Conservation (phyloP, 805 yeast genomes). For the Kodamaea restingae region DNA sequence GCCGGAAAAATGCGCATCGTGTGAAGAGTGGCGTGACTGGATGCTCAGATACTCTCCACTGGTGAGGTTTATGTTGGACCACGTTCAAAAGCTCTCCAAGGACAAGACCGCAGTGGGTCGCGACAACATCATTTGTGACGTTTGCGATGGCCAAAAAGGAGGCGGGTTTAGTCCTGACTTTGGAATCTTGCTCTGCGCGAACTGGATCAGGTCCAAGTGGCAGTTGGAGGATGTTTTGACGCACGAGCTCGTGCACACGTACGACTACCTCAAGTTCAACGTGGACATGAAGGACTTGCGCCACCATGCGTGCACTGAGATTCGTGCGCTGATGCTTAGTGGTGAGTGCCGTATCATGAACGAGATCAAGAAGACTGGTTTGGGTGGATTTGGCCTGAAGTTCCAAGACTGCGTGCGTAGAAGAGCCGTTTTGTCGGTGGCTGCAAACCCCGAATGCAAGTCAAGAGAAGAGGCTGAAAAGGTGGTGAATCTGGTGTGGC, state of each 20-base stretch:
- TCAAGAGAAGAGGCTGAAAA: slow-evolving; percentile 68
- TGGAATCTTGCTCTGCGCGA: slow-evolving; percentile 85
- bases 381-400: slow-evolving; percentile 62
- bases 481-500: slow-evolving; percentile 85
- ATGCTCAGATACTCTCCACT: slow-evolving; percentile 76
- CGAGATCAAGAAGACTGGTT: slow-evolving; percentile 61
- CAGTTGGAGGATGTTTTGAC: slow-evolving; percentile 88
- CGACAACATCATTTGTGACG: slow-evolving; percentile 66
- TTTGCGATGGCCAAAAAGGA: slow-evolving; percentile 74
- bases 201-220: slow-evolving; percentile 67
- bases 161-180: slow-evolving; percentile 93
- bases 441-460: slow-evolving; percentile 80
- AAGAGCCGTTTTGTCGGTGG: slow-evolving; percentile 80
- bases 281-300: slow-evolving; percentile 80
- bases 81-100: slow-evolving; percentile 60
- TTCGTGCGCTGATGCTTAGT: slow-evolving; percentile 85
- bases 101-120: slow-evolving; percentile 40
- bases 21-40: slow-evolving; percentile 79
- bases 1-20: slow-evolving; percentile 56
- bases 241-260: slow-evolving; percentile 91
- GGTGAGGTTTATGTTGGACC: slow-evolving; percentile 81
- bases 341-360: slow-evolving; percentile 94
- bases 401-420: slow-evolving; percentile 90
- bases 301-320: slow-evolving; percentile 97
- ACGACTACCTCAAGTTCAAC: slow-evolving; percentile 82